phyloP scores from a whole-genome alignment of 306 rosid species.

The Vigna hirtella region DNA sequence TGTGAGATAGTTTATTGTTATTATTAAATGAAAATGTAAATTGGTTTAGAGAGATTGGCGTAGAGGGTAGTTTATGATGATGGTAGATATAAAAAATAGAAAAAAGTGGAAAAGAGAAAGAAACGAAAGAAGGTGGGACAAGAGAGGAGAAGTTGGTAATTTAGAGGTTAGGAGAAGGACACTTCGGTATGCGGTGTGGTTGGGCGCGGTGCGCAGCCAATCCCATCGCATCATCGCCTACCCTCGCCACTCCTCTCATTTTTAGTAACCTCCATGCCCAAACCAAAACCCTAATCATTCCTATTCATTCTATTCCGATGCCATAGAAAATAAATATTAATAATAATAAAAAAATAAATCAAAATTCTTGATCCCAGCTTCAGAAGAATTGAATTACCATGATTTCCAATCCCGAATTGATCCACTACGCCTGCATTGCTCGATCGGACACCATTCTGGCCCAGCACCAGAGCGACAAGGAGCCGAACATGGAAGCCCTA shows the following conservation, averaged over 20 bases:
- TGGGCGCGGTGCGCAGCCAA: constrained; percentile 15
- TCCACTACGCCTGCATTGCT: constrained; percentile 83
- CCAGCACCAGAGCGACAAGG: constrained; percentile 50
- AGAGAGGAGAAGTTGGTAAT: constrained; percentile 13
- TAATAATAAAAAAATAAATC: too few relatives aligned
- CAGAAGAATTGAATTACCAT: constrained; percentile 30
- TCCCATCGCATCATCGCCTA: not conserved
- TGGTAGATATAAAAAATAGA: not conserved
- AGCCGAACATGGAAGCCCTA: constrained; percentile 58
- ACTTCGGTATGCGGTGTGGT: not conserved
- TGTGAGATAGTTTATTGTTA: too few relatives aligned
- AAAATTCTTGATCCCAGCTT: too few relatives aligned
- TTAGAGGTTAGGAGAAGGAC: not conserved
- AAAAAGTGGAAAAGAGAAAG: not conserved
- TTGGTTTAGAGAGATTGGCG: too few relatives aligned
- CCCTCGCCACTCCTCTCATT: not conserved
- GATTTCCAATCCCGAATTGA: constrained; percentile 66
- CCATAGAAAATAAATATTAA: too few relatives aligned
- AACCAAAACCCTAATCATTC: not conserved
- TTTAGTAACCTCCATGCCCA: not conserved
- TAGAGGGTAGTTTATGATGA: too few relatives aligned
- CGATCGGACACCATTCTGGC: constrained; percentile 64
- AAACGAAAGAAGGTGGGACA: not conserved
- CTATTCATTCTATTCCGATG: too few relatives aligned
- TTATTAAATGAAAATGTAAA: too few relatives aligned